Evolutionary conservation across 2,329 filamentous ascomycete species (phyloP).

Genomic region (Ophiocordyceps unilateralis): DNA sequence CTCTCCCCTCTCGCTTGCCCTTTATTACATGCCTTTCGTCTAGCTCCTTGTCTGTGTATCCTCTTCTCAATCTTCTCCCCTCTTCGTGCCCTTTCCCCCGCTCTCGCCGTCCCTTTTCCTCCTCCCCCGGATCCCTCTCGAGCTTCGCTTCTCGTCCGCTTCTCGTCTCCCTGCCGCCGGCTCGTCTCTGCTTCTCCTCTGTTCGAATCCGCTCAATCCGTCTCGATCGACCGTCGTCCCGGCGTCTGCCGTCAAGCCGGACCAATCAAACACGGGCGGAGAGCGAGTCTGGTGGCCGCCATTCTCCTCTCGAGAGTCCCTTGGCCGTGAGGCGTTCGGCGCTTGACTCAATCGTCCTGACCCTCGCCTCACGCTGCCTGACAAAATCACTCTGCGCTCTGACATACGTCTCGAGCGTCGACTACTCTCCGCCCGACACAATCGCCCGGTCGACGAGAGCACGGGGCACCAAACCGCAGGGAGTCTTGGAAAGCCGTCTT

Average conservation of each 20-base stretch:
- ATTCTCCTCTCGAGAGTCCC: background rate
- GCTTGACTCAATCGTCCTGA: background rate
- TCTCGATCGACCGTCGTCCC: background rate
- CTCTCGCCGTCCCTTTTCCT: background rate
- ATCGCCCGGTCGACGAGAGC: background rate
- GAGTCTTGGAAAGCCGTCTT: background rate
- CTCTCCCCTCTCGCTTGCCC: slow-evolving; percentile 10
- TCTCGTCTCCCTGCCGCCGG: background rate
- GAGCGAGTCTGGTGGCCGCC: background rate
- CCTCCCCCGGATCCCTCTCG: background rate
- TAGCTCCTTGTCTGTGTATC: background rate
- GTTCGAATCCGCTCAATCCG: background rate
- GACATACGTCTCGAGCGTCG: background rate
- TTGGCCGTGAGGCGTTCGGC: background rate
- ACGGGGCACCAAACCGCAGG: background rate
- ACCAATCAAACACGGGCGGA: background rate
- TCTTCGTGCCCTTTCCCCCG: slow-evolving; percentile 11
- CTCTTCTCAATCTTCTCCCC: slow-evolving; percentile 4
- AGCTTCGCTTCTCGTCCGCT: background rate
- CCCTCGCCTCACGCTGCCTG: background rate
- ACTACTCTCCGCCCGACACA: background rate
- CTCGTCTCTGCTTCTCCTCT: background rate
- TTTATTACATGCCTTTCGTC: slow-evolving; percentile 9
- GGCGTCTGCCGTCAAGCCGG: background rate
- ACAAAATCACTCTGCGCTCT: background rate